Conservation (phyloP, 1,284 basidiomycete species). For the Vanrija sp. region DNA sequence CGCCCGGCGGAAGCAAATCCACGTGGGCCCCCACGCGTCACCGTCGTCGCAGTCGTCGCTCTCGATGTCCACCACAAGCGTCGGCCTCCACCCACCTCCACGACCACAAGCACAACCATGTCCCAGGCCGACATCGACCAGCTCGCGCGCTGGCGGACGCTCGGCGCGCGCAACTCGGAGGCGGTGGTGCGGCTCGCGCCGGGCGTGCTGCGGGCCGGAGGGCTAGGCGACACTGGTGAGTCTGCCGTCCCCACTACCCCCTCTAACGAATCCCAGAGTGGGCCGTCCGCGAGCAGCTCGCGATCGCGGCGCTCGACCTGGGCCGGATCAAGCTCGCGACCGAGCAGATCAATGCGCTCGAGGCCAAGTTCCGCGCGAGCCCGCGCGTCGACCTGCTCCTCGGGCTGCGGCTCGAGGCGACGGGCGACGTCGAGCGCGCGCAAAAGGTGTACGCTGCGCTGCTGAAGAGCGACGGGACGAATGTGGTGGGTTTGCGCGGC, state of each 20-base stretch:
- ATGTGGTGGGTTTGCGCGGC: slow-evolving; percentile 66
- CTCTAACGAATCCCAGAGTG: slow-evolving; percentile 58
- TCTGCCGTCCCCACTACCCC: neutral
- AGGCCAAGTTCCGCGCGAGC: slow-evolving; percentile 71
- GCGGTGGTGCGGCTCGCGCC: slow-evolving; percentile 64
- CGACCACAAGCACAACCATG: slow-evolving; percentile 4
- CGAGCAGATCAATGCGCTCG: slow-evolving; percentile 70
- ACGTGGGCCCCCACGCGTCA: neutral
- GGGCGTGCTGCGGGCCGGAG: slow-evolving; percentile 53
- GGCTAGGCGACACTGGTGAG: slow-evolving; percentile 38
- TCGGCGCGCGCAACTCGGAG: slow-evolving; percentile 65
- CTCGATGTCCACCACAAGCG: neutral
- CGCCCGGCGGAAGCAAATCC: too few species aligned
- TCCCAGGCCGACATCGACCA: slow-evolving; percentile 56
- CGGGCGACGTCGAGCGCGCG: slow-evolving; percentile 51
- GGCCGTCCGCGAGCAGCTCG: slow-evolving; percentile 83
- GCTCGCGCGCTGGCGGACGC: slow-evolving; percentile 65
- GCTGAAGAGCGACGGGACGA: slow-evolving; percentile 66
- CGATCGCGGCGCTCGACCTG: slow-evolving; percentile 78
- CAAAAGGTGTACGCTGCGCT: slow-evolving; percentile 57
- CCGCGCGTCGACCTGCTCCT: slow-evolving; percentile 77
- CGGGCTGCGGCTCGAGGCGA: slow-evolving; percentile 79
- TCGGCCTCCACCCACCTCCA: neutral
- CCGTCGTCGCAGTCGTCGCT: neutral
- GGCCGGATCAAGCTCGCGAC: slow-evolving; percentile 75